phyloP scores from a whole-genome alignment of 306 rosid genomes.

The Cicer judaicum region DNA sequence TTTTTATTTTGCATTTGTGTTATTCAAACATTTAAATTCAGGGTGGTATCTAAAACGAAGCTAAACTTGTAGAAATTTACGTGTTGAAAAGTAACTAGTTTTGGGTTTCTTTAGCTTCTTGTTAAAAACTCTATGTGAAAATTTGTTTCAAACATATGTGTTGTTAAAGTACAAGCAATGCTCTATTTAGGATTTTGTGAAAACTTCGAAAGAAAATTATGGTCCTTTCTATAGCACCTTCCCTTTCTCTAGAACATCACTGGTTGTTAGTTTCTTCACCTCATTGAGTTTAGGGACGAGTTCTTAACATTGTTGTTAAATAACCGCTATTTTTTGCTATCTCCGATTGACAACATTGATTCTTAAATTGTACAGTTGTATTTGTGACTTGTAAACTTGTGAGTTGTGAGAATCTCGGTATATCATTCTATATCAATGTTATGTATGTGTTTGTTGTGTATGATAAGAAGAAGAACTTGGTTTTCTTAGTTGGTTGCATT shows the following conservation, averaged over 20 bases:
- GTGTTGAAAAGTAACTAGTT: not conserved
- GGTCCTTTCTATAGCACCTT: not conserved
- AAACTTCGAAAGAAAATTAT: not conserved
- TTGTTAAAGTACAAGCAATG: not conserved
- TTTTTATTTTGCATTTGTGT: not conserved
- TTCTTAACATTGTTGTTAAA: not conserved
- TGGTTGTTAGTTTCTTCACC: not conserved
- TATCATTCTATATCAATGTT: not conserved
- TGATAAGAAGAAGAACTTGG: not conserved
- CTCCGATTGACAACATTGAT: not conserved
- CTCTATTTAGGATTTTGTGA: not conserved
- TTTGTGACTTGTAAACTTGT: not conserved
- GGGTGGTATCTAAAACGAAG: constrained; percentile 33
- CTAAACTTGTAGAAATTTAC: constrained; percentile 32
- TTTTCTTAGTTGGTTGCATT: not conserved
- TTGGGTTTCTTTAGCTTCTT: constrained; percentile 19
- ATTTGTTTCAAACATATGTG: not conserved
- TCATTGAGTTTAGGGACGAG: constrained; percentile 1
- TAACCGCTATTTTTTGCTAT: too few relatives aligned
- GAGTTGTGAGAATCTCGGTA: not conserved
- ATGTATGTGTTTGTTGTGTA: not conserved
- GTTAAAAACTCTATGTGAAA: not conserved
- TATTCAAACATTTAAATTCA: not conserved
- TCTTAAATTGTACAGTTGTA: not conserved
- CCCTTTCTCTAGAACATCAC: not conserved